Evolutionary conservation across 2,329 filamentous ascomycete genomes (phyloP).

Genomic region (Calonectria hongkongensis): DNA sequence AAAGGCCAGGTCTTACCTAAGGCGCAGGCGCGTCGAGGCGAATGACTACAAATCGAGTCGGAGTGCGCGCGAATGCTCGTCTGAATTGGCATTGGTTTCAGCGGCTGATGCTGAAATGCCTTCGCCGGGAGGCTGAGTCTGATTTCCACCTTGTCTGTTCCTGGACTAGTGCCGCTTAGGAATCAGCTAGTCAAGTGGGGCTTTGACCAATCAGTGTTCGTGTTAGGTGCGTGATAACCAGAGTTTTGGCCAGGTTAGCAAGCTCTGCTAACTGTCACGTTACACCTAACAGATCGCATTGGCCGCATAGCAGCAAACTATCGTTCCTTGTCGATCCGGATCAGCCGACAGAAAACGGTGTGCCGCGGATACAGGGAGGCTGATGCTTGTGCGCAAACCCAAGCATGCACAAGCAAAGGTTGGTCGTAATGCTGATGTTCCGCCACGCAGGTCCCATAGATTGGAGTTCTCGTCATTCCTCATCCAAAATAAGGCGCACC

Average conservation of each 20-base stretch:
- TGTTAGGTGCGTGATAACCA: slow-evolving; percentile 37
- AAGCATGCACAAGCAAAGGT: neutral
- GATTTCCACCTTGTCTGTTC: slow-evolving; percentile 55
- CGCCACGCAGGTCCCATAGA: neutral
- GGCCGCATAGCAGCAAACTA: slow-evolving; percentile 24
- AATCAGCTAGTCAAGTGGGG: slow-evolving; percentile 45
- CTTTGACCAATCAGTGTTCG: slow-evolving; percentile 50
- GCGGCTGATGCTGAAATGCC: slow-evolving; percentile 55
- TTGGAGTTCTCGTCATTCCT: neutral
- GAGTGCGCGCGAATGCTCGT: slow-evolving; percentile 52
- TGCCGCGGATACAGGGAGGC: neutral
- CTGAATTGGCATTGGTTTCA: slow-evolving; percentile 59
- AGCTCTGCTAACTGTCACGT: neutral
- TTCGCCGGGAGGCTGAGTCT: slow-evolving; percentile 51
- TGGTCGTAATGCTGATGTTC: neutral
- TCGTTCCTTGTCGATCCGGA: slow-evolving; percentile 16
- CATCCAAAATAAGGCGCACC: neutral
- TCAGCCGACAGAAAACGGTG: slow-evolving; percentile 20
- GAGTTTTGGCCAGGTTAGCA: slow-evolving; percentile 4
- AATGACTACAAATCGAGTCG: slow-evolving; percentile 53
- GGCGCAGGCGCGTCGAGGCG: slow-evolving; percentile 53
- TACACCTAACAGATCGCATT: slow-evolving; percentile 24
- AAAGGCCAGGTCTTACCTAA: slow-evolving; percentile 59
- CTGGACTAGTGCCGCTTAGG: slow-evolving; percentile 54
- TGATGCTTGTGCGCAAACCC: slow-evolving; percentile 1